Evolutionary conservation across 495 filamentous ascomycete genomes (phyloP).

Genomic region (Aspergillus bertholletiae): DNA sequence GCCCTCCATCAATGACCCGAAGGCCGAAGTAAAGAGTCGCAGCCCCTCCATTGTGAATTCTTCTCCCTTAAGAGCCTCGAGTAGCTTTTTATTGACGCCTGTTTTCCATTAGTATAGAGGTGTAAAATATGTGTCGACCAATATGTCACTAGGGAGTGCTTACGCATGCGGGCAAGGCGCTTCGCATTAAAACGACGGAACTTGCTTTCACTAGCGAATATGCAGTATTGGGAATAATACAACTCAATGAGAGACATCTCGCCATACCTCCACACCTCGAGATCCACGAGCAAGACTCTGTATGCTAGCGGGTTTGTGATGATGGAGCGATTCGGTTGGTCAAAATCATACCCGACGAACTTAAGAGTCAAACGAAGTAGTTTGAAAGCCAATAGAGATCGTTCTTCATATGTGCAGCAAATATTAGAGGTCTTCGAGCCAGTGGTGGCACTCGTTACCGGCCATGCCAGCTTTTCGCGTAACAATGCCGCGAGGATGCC

Average conservation of each 20-base stretch:
- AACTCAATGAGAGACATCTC: conserved; percentile 69
- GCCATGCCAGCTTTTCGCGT: conserved; percentile 65
- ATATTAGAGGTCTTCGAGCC: conserved; percentile 35
- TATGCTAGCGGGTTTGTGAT: conserved; percentile 96
- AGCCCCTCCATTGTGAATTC: conserved; percentile 67
- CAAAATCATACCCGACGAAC: conserved; percentile 82
- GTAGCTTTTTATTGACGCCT: conserved; percentile 86
- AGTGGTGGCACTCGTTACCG: conserved; percentile 19
- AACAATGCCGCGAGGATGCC: conserved; percentile 77
- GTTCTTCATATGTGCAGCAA: conserved; percentile 40
- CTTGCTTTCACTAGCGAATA: conserved; percentile 79
- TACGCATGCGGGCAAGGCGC: conserved; percentile 84
- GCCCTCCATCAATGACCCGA: conserved; percentile 72
- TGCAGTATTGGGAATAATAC: conserved; percentile 88
- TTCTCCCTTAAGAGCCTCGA: conserved; percentile 85
- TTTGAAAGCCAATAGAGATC: conserved; percentile 62
- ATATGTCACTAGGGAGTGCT: conserved; percentile 30
- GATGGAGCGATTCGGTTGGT: conserved; percentile 75
- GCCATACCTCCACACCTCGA: conserved; percentile 84
- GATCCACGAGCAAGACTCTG: conserved; percentile 83
- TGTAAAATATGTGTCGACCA: background rate
- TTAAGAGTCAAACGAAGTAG: conserved; percentile 72
- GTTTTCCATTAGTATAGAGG: conserved; percentile 19
- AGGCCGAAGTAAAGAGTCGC: conserved; percentile 69
- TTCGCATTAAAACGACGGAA: conserved; percentile 88